phyloP scores from a whole-genome alignment of 176 grass and related monocot genomes.

The Alloteropsis semialata region DNA sequence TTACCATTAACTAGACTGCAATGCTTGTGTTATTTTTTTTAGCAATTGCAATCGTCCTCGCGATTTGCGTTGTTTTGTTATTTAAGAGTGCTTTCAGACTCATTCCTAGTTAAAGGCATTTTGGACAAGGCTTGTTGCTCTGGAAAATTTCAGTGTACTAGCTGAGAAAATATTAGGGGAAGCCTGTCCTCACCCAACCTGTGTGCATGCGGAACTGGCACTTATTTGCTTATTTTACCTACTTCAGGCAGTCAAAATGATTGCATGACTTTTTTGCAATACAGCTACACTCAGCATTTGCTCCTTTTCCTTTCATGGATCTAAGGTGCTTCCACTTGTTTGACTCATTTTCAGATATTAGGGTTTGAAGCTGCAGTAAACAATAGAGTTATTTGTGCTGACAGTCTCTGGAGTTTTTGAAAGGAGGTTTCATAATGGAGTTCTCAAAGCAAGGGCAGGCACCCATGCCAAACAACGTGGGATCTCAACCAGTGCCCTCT shows the following conservation, averaged over 20 bases:
- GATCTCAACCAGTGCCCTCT: constrained; percentile 39
- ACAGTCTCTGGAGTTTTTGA: neutral
- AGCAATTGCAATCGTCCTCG: neutral
- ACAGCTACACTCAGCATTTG: neutral
- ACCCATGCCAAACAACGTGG: constrained; percentile 36
- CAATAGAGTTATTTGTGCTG: neutral
- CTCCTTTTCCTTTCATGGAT: neutral
- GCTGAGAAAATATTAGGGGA: neutral
- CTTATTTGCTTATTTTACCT: neutral
- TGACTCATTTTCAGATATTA: constrained; percentile 22
- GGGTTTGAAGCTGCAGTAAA: neutral
- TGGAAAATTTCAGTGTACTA: neutral
- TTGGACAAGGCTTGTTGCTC: neutral
- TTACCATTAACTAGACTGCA: neutral
- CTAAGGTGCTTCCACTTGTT: neutral
- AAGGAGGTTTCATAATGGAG: constrained; percentile 40
- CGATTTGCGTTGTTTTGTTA: neutral
- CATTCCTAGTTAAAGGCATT: neutral
- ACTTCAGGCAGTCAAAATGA: neutral
- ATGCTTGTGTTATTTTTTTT: neutral
- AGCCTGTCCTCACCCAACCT: neutral
- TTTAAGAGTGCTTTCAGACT: neutral
- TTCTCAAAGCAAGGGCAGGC: constrained; percentile 54
- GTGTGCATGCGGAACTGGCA: neutral
- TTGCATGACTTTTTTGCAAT: neutral